Evolutionary conservation across 345 rosid genomes (phyloP).

Genomic region (Litchi chinensis): DNA sequence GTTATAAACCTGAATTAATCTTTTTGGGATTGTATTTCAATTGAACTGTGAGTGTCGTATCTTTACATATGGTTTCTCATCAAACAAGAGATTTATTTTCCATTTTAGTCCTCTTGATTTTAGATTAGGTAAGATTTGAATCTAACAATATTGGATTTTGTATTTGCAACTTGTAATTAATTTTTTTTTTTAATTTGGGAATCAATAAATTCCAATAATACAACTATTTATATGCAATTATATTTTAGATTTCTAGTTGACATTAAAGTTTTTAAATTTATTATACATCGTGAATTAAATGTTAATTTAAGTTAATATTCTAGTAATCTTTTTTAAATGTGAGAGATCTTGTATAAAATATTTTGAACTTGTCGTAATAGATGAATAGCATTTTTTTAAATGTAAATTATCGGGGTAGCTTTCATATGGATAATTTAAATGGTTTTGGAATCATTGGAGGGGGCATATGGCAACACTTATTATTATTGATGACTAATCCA

Average conservation of each 20-base stretch:
- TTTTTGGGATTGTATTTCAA: no score
- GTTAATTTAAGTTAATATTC: neutral
- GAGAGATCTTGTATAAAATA: neutral
- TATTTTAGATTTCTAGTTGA: no score
- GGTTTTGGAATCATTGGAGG: neutral
- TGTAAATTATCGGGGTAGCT: slow-evolving; percentile 9
- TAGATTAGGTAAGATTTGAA: neutral
- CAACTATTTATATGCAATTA: neutral
- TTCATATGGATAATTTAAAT: neutral
- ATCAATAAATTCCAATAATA: neutral
- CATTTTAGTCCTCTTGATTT: neutral
- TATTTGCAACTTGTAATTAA: neutral
- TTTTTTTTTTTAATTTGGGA: no score
- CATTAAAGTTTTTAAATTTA: neutral
- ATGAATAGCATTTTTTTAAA: no score
- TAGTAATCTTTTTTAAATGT: neutral
- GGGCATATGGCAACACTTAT: slow-evolving; percentile 8
- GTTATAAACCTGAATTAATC: no score
- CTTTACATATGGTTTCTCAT: no score
- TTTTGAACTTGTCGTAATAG: neutral
- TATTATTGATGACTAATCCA: neutral
- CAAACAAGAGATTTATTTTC: neutral
- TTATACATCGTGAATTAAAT: neutral
- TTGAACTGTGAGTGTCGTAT: no score
- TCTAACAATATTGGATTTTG: neutral